phyloP scores from a whole-genome alignment of 2,329 filamentous ascomycete genomes.

The Calonectria honghensis region DNA sequence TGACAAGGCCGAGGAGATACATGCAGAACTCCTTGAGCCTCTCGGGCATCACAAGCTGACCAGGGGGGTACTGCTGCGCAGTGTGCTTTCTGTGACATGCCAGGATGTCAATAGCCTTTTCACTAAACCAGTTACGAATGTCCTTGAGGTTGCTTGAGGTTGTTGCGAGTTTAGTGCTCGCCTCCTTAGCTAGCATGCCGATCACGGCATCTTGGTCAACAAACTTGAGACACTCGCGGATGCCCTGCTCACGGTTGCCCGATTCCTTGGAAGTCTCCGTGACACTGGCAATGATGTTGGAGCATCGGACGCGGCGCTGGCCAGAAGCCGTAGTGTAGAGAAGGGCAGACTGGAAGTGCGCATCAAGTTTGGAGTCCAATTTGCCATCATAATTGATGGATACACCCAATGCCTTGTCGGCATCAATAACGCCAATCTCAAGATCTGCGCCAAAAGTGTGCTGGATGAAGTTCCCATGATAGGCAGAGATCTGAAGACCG shows the following conservation, averaged over 20 bases:
- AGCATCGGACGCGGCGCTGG: slow-evolving; percentile 92
- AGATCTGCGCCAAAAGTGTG: slow-evolving; percentile 96
- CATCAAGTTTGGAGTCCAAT: slow-evolving; percentile 96
- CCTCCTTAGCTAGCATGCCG: slow-evolving; percentile 92
- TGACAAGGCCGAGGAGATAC: slow-evolving; percentile 93
- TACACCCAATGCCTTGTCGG: slow-evolving; percentile 94
- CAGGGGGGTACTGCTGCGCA: slow-evolving; percentile 88
- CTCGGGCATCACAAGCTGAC: slow-evolving; percentile 95
- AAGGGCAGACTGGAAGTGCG: slow-evolving; percentile 96
- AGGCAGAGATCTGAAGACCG: slow-evolving; percentile 92
- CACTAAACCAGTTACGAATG: slow-evolving; percentile 86
- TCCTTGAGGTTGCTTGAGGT: slow-evolving; percentile 87
- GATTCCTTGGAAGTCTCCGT: slow-evolving; percentile 76
- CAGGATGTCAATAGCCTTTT: slow-evolving; percentile 94
- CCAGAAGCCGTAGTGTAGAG: slow-evolving; percentile 95
- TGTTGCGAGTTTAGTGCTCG: slow-evolving; percentile 86
- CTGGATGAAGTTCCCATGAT: slow-evolving; percentile 97
- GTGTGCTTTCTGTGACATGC: slow-evolving; percentile 95
- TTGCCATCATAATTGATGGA: slow-evolving; percentile 98
- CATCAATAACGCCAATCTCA: slow-evolving; percentile 93
- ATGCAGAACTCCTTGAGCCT: slow-evolving; percentile 97
- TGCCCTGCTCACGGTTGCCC: slow-evolving; percentile 68
- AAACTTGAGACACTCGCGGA: slow-evolving; percentile 90
- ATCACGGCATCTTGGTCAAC: slow-evolving; percentile 97
- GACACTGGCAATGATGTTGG: slow-evolving; percentile 94